Evolutionary conservation across 2,329 filamentous ascomycete genomes (phyloP).

Genomic region (Microdochium paspali): DNA sequence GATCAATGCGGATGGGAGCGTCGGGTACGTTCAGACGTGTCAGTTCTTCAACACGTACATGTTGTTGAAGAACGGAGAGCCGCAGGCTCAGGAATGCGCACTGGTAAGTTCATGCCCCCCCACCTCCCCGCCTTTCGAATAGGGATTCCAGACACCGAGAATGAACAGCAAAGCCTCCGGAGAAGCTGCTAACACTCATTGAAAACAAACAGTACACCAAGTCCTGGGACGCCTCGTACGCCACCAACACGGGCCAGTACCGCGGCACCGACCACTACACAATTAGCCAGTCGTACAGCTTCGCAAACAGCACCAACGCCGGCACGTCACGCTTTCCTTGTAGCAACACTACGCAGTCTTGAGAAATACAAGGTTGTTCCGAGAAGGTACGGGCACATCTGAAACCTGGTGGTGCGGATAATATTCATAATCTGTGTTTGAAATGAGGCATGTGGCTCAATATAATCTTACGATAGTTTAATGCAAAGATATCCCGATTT

Average conservation of each 20-base stretch:
- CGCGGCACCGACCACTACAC: slow-evolving; percentile 18
- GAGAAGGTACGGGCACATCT: no score
- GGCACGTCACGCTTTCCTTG: slow-evolving; percentile 8
- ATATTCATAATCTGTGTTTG: no score
- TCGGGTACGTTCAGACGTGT: slow-evolving; percentile 13
- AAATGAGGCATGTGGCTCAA: no score
- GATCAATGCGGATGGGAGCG: slow-evolving; percentile 5
- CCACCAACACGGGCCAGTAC: slow-evolving; percentile 7
- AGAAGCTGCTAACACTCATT: not conserved
- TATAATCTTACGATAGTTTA: no score
- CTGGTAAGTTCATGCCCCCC: slow-evolving; percentile 1
- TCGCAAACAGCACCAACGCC: slow-evolving; percentile 8
- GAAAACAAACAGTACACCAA: slow-evolving; percentile 1
- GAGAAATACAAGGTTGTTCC: no score
- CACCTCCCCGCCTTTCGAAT: not conserved
- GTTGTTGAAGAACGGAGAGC: slow-evolving; percentile 18
- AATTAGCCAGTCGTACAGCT: slow-evolving; percentile 13
- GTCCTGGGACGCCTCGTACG: slow-evolving; percentile 9
- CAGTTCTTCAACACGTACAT: slow-evolving; percentile 13
- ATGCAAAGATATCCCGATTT: no score
- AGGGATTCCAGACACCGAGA: not conserved
- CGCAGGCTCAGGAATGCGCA: slow-evolving; percentile 12
- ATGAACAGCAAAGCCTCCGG: not conserved
- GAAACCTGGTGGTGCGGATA: no score
- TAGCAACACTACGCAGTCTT: not conserved